Evolutionary conservation across 2,329 filamentous ascomycete genomes (phyloP), one percentile per base, ranked within the genome.

Genomic region (Fusarium xylarioides): DNA sequence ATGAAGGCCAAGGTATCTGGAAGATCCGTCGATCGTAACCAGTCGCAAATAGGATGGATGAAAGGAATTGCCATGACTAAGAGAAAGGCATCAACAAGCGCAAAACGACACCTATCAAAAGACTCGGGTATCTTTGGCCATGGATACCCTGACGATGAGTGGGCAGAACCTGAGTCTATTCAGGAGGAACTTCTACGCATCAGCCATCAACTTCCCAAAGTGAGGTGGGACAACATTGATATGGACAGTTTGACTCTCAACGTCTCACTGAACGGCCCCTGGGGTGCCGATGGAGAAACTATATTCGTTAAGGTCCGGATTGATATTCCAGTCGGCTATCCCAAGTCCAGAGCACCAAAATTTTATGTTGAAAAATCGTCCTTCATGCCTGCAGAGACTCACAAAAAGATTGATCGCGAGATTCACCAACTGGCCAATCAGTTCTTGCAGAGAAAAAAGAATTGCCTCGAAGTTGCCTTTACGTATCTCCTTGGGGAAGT

Each of bases 21-120:
- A 21, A 86, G 83, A 56, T 77, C 83, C 23, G 62, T 80, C 32
- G 86, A 89, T 64, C 83, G 84, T 42, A 87, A 83, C 63, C 84
- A 87, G 52, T 86, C 87, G 28, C 90, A 91, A 70, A 90, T 92
- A 61, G 89, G 88, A 19, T 92, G 90, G 90, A 91, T 92, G 88
- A 91, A 89, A 76, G 90, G 90, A 10, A 90, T 92, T 66, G 90
- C 87, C 37, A 90, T 91, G 83, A 90, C 86, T 54, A 90, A 87
- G 79, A 83, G 85, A 61, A 89, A 87, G 72, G 78, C 83, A 3
- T 83, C 83, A 4, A 76, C 81, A 18, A 84, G 84, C 44, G 75
- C 72, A 15, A 81, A 80, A 79, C 83, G 88, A 79, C 80, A 87
- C 77, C 80, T 86, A 76, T 84, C 89, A 71, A 82, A 89, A 82